phyloP scores from a whole-genome alignment of 345 rosid species.

The Hibiscus trionum region DNA sequence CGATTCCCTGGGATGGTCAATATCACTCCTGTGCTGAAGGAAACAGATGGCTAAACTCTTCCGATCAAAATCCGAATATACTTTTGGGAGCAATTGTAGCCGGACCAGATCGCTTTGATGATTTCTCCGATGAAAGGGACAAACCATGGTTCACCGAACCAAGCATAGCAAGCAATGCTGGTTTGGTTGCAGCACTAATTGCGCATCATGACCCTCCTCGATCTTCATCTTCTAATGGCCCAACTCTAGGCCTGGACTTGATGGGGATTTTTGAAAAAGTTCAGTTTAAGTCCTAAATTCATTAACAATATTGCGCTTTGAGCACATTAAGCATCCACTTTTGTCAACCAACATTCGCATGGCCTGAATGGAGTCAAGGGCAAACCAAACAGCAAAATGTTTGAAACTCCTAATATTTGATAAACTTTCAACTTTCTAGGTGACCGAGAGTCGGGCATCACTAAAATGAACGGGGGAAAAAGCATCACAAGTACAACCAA shows the following conservation, averaged over 20 bases:
- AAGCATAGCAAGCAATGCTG: slow-evolving; percentile 34
- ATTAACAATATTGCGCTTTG: background rate
- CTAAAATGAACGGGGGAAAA: background rate
- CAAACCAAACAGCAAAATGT: background rate
- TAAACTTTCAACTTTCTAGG: background rate
- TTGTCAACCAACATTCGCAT: background rate
- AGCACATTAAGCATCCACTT: background rate
- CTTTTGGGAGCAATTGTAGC: slow-evolving; percentile 39
- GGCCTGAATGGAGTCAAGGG: background rate
- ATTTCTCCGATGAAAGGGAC: slow-evolving; percentile 32
- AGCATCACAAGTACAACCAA: background rate
- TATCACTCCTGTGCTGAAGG: slow-evolving; percentile 32
- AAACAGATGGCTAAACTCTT: slow-evolving; percentile 27
- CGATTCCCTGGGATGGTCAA: slow-evolving; percentile 36
- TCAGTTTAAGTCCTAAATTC: background rate
- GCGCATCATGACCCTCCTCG: slow-evolving; percentile 44
- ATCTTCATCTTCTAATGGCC: slow-evolving; percentile 2
- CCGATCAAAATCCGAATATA: slow-evolving; percentile 30
- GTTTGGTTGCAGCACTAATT: slow-evolving; percentile 48
- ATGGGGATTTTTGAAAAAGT: slow-evolving; percentile 34
- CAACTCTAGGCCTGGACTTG: slow-evolving; percentile 35
- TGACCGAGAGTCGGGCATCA: background rate
- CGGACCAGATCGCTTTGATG: slow-evolving; percentile 35
- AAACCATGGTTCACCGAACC: slow-evolving; percentile 40
- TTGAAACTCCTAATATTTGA: background rate